Conservation (phyloP, 257 asterid genomes). For the Plantago ovata region DNA sequence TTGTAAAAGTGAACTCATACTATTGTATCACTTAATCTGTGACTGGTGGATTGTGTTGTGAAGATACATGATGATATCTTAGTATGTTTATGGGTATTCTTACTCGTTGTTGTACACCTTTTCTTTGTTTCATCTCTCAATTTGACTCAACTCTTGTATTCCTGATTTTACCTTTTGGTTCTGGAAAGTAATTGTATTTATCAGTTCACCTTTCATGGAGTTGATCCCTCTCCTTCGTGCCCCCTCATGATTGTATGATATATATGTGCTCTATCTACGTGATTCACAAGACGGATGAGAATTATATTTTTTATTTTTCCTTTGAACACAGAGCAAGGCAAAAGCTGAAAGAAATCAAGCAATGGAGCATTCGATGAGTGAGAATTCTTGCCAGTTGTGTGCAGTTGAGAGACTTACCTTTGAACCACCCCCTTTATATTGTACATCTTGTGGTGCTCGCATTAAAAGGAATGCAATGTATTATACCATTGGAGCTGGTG, state of each 20-base stretch:
- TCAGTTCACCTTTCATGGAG: constrained; percentile 12
- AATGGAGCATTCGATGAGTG: constrained; percentile 87
- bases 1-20: background rate
- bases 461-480: constrained; percentile 88
- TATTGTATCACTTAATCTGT: no score
- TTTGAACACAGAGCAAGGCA: constrained; percentile 78
- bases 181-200: constrained; percentile 3
- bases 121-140: constrained; percentile 13
- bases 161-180: constrained; percentile 10
- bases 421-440: constrained; percentile 96
- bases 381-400: constrained; percentile 95
- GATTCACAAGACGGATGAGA: constrained; percentile 10
- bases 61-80: background rate
- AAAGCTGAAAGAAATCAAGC: constrained; percentile 95
- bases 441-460: constrained; percentile 94
- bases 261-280: constrained; percentile 6
- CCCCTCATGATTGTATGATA: constrained; percentile 16
- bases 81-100: background rate
- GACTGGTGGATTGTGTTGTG: background rate
- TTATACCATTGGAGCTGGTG: constrained; percentile 87
- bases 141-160: constrained; percentile 8
- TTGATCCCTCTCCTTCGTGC: constrained; percentile 12
- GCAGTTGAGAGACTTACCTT: constrained; percentile 94
- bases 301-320: constrained; percentile 16
- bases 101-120: background rate